Base-by-base conservation (phyloP, 2,329 filamentous ascomycete species). In the Pseudopyricularia cyperi region DNA sequence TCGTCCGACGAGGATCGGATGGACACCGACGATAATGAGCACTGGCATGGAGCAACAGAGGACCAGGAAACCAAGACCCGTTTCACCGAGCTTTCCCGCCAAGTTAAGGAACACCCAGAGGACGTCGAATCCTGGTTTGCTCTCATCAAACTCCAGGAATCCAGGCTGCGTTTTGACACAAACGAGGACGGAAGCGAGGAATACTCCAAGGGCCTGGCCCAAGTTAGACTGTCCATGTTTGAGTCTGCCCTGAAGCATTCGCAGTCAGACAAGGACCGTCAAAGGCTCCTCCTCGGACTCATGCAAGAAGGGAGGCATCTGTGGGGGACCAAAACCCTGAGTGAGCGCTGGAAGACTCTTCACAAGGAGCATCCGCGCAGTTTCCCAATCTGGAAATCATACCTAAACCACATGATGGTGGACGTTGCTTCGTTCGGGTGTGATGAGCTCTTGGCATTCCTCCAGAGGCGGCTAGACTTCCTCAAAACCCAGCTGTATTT, bases 191-290 rank as follows among this genome's bases (percentile, higher is more conserved):
- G 46, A 33, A 71, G 72, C 26, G 67, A 72, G 22, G 66, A 66
- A 44, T 62, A 61, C 55, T 70, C 72, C 50, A 76, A 75, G 55
- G 84, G 84, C 55, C 79, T 87, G 52, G 82, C 88, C 3, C 85
- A 93, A 56, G 80, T 95, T 52, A 91, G 88, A 57, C 69, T 95
- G 2, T 81, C 84, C 2, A 79, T 95, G 55, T 87, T 90, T 55
- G 81, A 91, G 57, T 82, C 88, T 55, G 90, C 90, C 0, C 65
- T 95, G 7, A 68, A 72, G 11, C 77, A 83, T 46, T 71, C 79
- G 6, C 57, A 58, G 3, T 63, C 64, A 1, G 66, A 69, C 1
- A 59, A 68, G 34, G 73, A 75, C 42, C 75, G 77, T 15, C 77
- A 86, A 54, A 68, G 67, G 8, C 71, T 96, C 1, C 64, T 89